phyloP scores from a whole-genome alignment of 225 moss, liverwort and hornwort genomes.

The Polytrichum formosum region DNA sequence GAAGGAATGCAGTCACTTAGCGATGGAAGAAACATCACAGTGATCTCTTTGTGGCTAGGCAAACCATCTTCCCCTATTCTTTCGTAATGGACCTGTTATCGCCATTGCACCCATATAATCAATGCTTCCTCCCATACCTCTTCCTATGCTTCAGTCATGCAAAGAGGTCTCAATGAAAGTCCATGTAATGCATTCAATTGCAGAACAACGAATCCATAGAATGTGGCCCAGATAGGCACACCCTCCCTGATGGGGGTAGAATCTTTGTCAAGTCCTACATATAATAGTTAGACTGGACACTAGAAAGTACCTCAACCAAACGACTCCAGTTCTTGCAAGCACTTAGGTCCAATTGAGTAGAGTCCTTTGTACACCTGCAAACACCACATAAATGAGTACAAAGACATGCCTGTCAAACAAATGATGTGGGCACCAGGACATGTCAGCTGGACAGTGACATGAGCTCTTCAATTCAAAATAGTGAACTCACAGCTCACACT shows the following conservation, averaged over 20 bases:
- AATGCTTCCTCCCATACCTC: neutral
- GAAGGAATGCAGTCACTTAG: constrained; percentile 59
- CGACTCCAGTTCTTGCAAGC: constrained; percentile 81
- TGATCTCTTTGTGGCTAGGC: constrained; percentile 72
- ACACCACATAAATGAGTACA: constrained; percentile 1
- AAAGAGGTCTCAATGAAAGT: too few relatives aligned
- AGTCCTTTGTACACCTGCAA: constrained; percentile 79
- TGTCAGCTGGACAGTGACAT: too few relatives aligned
- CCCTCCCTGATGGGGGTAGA: too few relatives aligned
- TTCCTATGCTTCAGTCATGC: neutral
- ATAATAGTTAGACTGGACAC: too few relatives aligned
- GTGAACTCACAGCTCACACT: too few relatives aligned
- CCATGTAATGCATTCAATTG: too few relatives aligned
- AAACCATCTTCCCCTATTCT: constrained; percentile 85
- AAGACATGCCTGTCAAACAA: neutral
- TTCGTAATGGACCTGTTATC: constrained; percentile 79
- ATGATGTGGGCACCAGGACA: too few relatives aligned
- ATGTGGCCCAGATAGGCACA: neutral
- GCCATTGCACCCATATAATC: neutral
- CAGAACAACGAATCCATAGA: too few relatives aligned
- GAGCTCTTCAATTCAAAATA: too few relatives aligned
- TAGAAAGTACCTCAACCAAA: constrained; percentile 68
- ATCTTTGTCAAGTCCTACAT: too few relatives aligned
- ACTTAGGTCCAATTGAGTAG: constrained; percentile 77
- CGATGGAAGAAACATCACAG: constrained; percentile 84